Evolutionary conservation across 139 green algal genomes (phyloP).

Genomic region (Yamagishiella unicocca): DNA sequence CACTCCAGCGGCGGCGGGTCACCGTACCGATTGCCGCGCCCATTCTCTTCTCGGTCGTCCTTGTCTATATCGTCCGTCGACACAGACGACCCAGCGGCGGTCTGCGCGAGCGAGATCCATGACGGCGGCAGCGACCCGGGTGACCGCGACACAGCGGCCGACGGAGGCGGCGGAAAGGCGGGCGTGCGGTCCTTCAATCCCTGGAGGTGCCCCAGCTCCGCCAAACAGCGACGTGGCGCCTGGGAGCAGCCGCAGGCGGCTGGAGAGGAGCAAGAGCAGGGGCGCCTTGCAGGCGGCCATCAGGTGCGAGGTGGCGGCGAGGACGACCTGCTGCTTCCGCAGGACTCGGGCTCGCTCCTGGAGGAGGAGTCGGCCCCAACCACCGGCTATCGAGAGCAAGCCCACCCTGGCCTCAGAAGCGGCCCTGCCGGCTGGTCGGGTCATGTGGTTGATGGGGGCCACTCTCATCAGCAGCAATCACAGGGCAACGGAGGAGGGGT

Average conservation of each 20-base stretch:
- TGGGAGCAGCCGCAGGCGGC: not conserved
- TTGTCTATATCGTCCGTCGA: not conserved
- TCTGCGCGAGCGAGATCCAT: too few species aligned
- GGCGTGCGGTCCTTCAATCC: constrained; percentile 25
- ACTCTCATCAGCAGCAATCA: too few species aligned
- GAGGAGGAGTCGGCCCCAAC: too few species aligned
- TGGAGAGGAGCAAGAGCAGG: not conserved
- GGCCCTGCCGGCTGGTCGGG: too few species aligned
- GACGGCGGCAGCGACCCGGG: not conserved
- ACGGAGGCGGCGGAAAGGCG: not conserved
- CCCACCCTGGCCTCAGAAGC: too few species aligned
- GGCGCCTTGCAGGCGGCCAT: too few species aligned
- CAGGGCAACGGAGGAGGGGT: too few species aligned
- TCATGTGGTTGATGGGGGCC: too few species aligned
- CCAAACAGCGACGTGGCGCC: not conserved
- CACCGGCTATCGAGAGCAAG: too few species aligned
- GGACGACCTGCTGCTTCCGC: not conserved
- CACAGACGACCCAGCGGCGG: not conserved
- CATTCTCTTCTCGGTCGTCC: not conserved
- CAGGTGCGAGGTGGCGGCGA: not conserved
- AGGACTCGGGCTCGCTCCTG: not conserved
- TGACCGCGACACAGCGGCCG: not conserved
- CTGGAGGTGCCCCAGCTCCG: not conserved
- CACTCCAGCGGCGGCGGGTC: not conserved
- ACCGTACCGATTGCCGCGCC: not conserved